Base-by-base conservation (phyloP, 1,139 yeast genomes). In the Candida buenavistaensis region DNA sequence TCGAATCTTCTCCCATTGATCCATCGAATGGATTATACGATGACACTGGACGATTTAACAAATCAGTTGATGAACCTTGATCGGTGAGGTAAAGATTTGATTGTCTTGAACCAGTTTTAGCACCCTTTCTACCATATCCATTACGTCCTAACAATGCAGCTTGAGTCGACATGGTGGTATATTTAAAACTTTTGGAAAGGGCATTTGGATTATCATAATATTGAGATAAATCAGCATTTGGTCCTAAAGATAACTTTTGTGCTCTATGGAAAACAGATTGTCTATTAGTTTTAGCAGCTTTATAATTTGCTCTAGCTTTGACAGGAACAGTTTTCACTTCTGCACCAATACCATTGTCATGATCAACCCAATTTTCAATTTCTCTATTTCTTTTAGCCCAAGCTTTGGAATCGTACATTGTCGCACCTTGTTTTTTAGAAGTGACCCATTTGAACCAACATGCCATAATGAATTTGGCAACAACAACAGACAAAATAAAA, bases 381-480 rank as follows among this genome's bases (percentile, higher is more conserved):
- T 78, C 83, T 44, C 76, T 73, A 46, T 79, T 66, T 44, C 78
- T 59, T 38, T 62, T 62, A 10, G 60, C 62, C 73, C 73, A 63
- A 24, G 65, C 56, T 45, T 69, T 72, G 28, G 60, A 68, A 50
- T 77, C 77, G 38, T 81, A 65, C 22, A 66, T 66, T 38, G 75
- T 75, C 2, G 92, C 94, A 44, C 97, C 97, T 62, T 89, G 97
- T 31, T 65, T 70, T 35, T 81, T 78, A 8, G 95, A 75, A 25
- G 90, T 63, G 38, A 79, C 64, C 96, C 96, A 90, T 47, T 83
- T 79, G 67, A 84, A 92, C 57, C 88, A 88, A 57, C 94, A 82
- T 0, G 97, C 97, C 62, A 90, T 70, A 12, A 83, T 39, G 52
- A 92, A 92, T 62, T 89, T 90, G 30, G 72, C 68, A 26, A 79